These are phyloP conservation scores for Rhododendron kiyosumense DNA, from an alignment of 148 eudicot genomes.

Conservation along the genomic window DNA sequence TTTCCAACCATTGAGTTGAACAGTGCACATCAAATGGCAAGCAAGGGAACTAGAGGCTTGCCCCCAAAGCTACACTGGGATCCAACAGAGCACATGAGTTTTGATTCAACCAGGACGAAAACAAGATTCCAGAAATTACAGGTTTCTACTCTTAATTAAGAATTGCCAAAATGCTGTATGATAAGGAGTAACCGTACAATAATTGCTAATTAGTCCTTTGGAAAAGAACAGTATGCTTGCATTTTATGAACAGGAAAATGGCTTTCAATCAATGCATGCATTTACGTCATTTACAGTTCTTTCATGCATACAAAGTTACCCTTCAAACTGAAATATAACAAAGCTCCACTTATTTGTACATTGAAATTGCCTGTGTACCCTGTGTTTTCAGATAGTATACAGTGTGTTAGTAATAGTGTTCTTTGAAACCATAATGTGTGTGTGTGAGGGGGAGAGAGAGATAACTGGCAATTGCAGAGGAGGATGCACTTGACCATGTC, in stretches of 20 bases:
- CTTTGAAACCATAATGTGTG: neutral
- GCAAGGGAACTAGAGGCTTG: neutral
- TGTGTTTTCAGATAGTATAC: neutral
- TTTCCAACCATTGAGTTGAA: neutral
- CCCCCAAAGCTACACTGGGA: neutral
- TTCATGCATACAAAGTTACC: neutral
- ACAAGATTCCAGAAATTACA: neutral
- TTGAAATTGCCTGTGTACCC: neutral
- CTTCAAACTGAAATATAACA: neutral
- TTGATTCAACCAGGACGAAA: neutral
- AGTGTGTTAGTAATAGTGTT: neutral
- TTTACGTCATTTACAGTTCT: neutral
- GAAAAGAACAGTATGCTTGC: neutral
- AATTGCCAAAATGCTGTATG: neutral
- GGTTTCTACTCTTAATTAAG: neutral
- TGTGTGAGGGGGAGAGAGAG: constrained; percentile 4
- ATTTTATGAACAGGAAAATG: neutral
- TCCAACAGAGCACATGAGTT: neutral
- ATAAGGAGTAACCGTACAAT: neutral
- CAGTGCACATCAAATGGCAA: neutral
- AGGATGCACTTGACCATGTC: constrained; percentile 82
- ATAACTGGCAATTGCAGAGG: constrained; percentile 64
- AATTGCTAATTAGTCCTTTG: neutral
- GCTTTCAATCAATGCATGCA: neutral
- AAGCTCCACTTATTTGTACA: neutral